Evolutionary conservation across 2,329 filamentous ascomycete genomes (phyloP).

Genomic region (Talaromyces sp.): DNA sequence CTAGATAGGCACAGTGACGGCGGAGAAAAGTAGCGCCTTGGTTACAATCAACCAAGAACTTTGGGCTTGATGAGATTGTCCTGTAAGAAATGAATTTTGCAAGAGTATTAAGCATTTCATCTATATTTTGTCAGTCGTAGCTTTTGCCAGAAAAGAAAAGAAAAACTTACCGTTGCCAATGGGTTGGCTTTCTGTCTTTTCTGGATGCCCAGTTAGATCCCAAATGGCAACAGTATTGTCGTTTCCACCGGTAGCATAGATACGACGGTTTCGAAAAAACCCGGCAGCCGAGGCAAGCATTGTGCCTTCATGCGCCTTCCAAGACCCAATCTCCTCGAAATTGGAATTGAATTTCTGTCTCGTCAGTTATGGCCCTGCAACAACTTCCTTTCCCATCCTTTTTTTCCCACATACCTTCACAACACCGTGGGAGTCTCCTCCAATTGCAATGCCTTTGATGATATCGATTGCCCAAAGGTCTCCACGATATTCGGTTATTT

Average conservation of each 20-base stretch:
- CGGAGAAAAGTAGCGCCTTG: constrained; percentile 87
- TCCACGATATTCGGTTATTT: constrained; percentile 72
- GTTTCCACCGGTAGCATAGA: constrained; percentile 92
- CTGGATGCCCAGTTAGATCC: constrained; percentile 62
- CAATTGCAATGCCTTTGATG: constrained; percentile 79
- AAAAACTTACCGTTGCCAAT: constrained; percentile 51
- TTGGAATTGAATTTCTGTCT: constrained; percentile 68
- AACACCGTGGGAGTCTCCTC: constrained; percentile 81
- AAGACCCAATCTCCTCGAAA: constrained; percentile 72
- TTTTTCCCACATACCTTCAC: constrained; percentile 58
- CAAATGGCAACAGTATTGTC: constrained; percentile 86
- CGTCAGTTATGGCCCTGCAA: background rate
- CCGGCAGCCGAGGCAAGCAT: constrained; percentile 79
- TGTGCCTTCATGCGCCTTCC: constrained; percentile 80
- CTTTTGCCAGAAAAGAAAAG: background rate
- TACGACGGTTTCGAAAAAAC: constrained; percentile 63
- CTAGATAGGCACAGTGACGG: constrained; percentile 84
- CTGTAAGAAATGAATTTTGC: constrained; percentile 86
- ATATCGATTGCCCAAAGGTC: constrained; percentile 86
- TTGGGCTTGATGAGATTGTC: constrained; percentile 80
- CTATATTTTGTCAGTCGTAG: constrained; percentile 28
- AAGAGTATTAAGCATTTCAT: constrained; percentile 63
- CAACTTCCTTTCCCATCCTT: background rate
- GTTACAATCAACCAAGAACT: constrained; percentile 86
- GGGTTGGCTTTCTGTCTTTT: constrained; percentile 41